Evolutionary conservation across 306 rosid genomes (phyloP), one percentile per base, ranked within the genome.

Genomic region (Geum urbanum): DNA sequence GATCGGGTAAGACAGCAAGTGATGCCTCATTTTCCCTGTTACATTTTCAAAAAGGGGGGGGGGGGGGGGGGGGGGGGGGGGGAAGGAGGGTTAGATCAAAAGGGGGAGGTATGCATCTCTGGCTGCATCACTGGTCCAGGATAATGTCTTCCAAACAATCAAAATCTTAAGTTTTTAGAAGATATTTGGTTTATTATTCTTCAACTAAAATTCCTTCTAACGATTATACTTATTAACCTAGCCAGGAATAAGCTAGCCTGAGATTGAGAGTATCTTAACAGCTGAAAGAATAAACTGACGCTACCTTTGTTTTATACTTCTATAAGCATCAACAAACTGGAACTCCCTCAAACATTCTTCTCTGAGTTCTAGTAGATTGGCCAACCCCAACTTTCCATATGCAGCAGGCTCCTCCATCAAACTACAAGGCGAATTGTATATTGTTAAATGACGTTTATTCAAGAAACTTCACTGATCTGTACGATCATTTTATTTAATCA

Each of bases 311-410:
- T 95, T 91, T 86, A 95, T 95, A 74, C 91, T 91, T 86, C 88
- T 89, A 56, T 95, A 95, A 72, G 83, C 96, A 75, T 95, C 99
- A 80, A 84, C 86, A 86, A 95, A 95, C 63, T 91, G 96, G 84
- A 95, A 95, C 79, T 95, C 99, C 78, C 99, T 95, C 86, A 95
- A 86, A 81, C 99, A 95, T 76, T 95, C 99, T 82, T 95, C 99
- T 83, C 99, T 89, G 82, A 95, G 82, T 82, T 95, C 99, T 83
- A 95, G 82, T 40, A 95, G 88, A 84, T 89, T 95, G 74, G 96
- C 97, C 78, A 95, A 80, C 63, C 99, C 95, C 70, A 95, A 74
- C 79, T 95, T 95, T 72, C 99, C 99, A 58, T 91, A 95, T 59
- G 99, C 99, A 56, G 95, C 78, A 69, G 99, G 99, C 82, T 95